phyloP scores from a whole-genome alignment of 1,284 basidiomycete genomes.

The Ceraceosorus guamensis region DNA sequence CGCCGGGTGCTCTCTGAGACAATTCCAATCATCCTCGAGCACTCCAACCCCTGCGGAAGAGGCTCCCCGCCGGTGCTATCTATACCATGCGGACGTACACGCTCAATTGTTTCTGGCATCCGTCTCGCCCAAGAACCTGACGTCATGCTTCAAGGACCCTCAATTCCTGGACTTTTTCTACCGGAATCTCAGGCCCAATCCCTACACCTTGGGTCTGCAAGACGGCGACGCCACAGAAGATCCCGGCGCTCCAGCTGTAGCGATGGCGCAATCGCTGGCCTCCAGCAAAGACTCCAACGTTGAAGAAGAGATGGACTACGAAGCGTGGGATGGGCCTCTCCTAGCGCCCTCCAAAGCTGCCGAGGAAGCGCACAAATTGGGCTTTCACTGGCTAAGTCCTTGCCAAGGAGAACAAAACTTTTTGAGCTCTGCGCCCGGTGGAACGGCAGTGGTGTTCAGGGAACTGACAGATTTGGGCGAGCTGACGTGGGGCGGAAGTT shows the following conservation, averaged over 20 bases:
- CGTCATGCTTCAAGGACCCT: slow-evolving; percentile 13
- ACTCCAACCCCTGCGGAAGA: no score
- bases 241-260: background rate
- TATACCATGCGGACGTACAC: slow-evolving; percentile 9
- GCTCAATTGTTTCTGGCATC: slow-evolving; percentile 12
- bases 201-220: no score
- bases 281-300: background rate
- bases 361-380: background rate
- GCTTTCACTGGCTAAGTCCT: slow-evolving; percentile 8
- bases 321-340: slow-evolving; percentile 4
- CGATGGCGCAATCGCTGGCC: background rate
- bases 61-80: no score
- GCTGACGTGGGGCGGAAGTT: slow-evolving; percentile 8
- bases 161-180: slow-evolving; percentile 16
- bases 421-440: slow-evolving; percentile 4
- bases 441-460: slow-evolving; percentile 11
- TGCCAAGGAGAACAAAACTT: slow-evolving; percentile 13
- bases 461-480: slow-evolving; percentile 3
- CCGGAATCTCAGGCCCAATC: slow-evolving; percentile 7
- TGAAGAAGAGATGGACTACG: background rate
- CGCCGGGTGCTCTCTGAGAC: no score
- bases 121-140: slow-evolving; percentile 12
- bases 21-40: no score
- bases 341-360: background rate
- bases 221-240: background rate